Percentiles rank a stretch among this genome's conserved stretches.
phyloP scores from a whole-genome alignment of 1,139 yeast genomes.

The Debaryomyces fabryi region DNA sequence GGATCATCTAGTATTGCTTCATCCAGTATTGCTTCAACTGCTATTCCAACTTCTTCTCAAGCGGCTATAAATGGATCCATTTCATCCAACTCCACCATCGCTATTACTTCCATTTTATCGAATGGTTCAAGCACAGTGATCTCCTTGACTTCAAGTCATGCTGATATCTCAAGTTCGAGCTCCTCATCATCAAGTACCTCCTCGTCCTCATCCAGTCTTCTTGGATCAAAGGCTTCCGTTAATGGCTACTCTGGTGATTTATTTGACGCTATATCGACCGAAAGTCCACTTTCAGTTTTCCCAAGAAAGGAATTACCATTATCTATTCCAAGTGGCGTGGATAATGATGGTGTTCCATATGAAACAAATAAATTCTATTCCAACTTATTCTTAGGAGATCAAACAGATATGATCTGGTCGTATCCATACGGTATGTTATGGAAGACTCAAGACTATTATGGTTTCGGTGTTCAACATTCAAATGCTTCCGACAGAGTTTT shows the following conservation, averaged over 20 bases:
- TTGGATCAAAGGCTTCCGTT: constrained; percentile 4
- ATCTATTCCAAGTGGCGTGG: constrained; percentile 48
- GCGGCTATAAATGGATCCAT: background rate
- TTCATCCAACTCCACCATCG: background rate
- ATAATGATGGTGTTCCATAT: constrained; percentile 49
- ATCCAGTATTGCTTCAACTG: background rate
- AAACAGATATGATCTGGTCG: constrained; percentile 68
- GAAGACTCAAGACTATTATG: constrained; percentile 45
- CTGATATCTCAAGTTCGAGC: background rate
- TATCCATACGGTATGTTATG: constrained; percentile 84
- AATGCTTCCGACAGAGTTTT: constrained; percentile 59
- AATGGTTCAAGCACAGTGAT: background rate
- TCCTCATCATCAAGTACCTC: background rate
- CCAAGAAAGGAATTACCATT: constrained; percentile 52
- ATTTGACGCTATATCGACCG: constrained; percentile 52
- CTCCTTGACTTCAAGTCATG: background rate
- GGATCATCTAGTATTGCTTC: background rate
- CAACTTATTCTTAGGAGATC: constrained; percentile 69
- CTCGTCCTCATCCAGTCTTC: constrained; percentile 3
- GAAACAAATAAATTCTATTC: constrained; percentile 86
- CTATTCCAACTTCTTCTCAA: background rate
- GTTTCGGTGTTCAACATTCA: constrained; percentile 72
- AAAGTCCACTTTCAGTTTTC: constrained; percentile 54
- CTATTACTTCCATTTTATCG: background rate
- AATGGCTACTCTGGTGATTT: constrained; percentile 32